Evolutionary conservation across 2,329 filamentous ascomycete genomes (phyloP).

Genomic region (Onygenales sp.): DNA sequence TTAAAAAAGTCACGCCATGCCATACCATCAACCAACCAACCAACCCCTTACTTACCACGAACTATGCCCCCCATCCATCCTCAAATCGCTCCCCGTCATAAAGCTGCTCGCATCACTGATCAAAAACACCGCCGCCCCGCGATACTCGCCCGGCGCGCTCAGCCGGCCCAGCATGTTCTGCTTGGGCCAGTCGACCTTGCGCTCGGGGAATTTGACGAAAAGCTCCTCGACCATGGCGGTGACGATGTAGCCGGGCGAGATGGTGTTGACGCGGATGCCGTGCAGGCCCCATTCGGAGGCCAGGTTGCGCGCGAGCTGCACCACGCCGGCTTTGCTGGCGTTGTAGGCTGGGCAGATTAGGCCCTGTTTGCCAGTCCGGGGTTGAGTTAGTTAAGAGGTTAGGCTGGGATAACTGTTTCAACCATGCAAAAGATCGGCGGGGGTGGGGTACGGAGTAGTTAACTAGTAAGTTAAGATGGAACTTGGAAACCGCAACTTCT

Average conservation of each 20-base stretch:
- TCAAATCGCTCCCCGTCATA: constrained; percentile 46
- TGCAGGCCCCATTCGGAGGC: constrained; percentile 40
- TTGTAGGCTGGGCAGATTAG: constrained; percentile 42
- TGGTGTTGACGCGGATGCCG: constrained; percentile 41
- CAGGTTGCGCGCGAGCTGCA: constrained; percentile 38
- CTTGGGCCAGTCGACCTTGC: constrained; percentile 71
- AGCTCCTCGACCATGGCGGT: constrained; percentile 38
- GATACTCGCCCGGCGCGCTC: constrained; percentile 59
- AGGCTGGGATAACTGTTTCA: too few species aligned
- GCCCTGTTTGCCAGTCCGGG: constrained; percentile 21
- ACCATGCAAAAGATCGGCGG: too few species aligned
- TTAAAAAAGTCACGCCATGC: too few species aligned
- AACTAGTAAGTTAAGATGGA: too few species aligned
- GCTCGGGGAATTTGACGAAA: constrained; percentile 57
- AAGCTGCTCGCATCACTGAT: constrained; percentile 43
- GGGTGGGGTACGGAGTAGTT: too few species aligned
- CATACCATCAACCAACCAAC: neutral
- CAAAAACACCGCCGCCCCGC: constrained; percentile 43
- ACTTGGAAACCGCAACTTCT: too few species aligned
- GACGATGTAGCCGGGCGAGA: constrained; percentile 39
- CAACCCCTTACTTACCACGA: constrained; percentile 38
- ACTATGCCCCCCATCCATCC: constrained; percentile 46
- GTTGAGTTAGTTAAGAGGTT: neutral
- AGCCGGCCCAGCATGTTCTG: constrained; percentile 76
- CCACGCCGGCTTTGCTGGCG: constrained; percentile 39